Percentiles rank a stretch among this genome's conserved stretches.
phyloP scores from a whole-genome alignment of 148 eudicot genomes.

The Rheum nobile region DNA sequence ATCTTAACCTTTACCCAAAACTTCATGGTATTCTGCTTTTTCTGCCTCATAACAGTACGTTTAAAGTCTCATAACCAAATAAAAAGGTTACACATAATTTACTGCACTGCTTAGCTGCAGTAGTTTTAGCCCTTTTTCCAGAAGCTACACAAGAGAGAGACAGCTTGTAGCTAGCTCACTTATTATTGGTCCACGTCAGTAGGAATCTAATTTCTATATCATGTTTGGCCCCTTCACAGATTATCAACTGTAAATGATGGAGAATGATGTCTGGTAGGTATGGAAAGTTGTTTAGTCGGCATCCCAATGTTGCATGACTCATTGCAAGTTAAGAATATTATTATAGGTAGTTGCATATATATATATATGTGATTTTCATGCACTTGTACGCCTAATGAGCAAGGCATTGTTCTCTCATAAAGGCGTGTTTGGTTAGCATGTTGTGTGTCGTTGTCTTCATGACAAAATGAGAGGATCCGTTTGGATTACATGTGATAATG shows the following conservation, averaged over 20 bases:
- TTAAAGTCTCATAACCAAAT: not conserved
- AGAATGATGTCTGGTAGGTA: constrained; percentile 5
- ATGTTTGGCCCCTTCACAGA: not conserved
- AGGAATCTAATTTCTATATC: not conserved
- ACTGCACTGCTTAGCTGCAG: not conserved
- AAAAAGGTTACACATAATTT: not conserved
- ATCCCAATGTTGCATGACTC: not conserved
- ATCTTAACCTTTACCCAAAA: not conserved
- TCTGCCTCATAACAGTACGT: not conserved
- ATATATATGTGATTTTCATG: too few species aligned
- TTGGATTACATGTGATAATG: too few species aligned
- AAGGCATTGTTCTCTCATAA: too few species aligned
- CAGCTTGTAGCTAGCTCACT: not conserved
- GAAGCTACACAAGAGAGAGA: not conserved
- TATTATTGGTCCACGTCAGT: constrained; percentile 3
- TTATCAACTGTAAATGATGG: constrained; percentile 6
- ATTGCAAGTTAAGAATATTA: not conserved
- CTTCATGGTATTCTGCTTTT: not conserved
- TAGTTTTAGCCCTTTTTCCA: not conserved
- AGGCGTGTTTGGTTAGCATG: too few species aligned
- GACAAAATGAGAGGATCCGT: too few species aligned
- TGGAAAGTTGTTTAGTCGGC: not conserved
- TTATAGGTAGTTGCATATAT: not conserved
- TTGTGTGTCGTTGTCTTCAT: too few species aligned
- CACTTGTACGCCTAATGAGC: too few species aligned